Evolutionary conservation across 2,329 filamentous ascomycete genomes (phyloP).

Genomic region (Arthrobotrys megalospora): DNA sequence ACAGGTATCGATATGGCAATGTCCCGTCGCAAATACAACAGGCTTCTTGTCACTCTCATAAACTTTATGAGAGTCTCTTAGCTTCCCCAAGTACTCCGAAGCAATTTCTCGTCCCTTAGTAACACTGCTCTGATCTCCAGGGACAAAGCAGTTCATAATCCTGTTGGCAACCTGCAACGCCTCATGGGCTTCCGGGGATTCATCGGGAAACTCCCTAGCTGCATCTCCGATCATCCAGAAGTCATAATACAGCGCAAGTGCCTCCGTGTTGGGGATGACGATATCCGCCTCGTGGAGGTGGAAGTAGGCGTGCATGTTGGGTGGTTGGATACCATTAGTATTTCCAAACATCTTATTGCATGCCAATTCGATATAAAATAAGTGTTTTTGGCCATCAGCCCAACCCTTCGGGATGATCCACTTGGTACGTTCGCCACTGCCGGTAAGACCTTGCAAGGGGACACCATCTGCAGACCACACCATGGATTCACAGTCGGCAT

Average conservation of each 20-base stretch:
- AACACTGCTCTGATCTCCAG: conserved; percentile 83
- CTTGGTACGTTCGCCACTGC: conserved; percentile 87
- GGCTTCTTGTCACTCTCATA: conserved; percentile 82
- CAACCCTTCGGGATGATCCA: conserved; percentile 89
- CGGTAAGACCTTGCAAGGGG: conserved; percentile 91
- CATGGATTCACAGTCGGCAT: conserved; percentile 93
- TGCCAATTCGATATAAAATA: conserved; percentile 97
- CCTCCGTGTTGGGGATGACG: conserved; percentile 87
- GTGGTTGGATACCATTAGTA: conserved; percentile 89
- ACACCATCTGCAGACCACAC: conserved; percentile 93
- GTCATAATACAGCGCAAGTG: conserved; percentile 86
- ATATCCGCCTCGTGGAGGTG: conserved; percentile 84
- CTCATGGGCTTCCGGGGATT: conserved; percentile 82
- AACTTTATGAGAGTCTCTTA: conserved; percentile 85
- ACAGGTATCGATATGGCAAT: conserved; percentile 98
- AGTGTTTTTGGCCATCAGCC: conserved; percentile 84
- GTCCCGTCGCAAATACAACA: conserved; percentile 88
- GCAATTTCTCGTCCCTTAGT: conserved; percentile 85
- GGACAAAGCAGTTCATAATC: conserved; percentile 91
- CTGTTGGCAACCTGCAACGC: conserved; percentile 86
- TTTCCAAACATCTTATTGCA: conserved; percentile 99
- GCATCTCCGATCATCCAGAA: conserved; percentile 97
- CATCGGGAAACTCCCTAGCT: conserved; percentile 87
- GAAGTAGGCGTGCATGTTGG: conserved; percentile 86
- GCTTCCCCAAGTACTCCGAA: conserved; percentile 82